Conservation (phyloP, 345 rosid species). For the Salix dunnii region DNA sequence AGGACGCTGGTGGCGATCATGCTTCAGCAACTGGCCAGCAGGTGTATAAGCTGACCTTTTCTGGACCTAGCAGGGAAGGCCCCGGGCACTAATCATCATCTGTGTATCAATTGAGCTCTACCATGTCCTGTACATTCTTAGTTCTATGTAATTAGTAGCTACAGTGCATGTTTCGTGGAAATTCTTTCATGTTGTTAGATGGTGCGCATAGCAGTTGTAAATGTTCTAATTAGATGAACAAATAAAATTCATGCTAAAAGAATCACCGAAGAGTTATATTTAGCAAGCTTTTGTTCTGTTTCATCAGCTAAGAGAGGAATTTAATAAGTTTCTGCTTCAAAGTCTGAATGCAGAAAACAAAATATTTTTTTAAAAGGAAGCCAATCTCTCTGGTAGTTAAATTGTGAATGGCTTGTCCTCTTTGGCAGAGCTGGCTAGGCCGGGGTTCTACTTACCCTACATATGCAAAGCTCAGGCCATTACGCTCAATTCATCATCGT, state of each 20-base stretch:
- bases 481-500: too few relatives aligned
- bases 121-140: background rate
- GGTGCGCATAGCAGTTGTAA: background rate
- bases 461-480: too few relatives aligned
- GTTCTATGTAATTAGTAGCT: background rate
- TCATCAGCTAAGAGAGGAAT: too few relatives aligned
- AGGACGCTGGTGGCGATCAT: background rate
- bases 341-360: too few relatives aligned
- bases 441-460: too few relatives aligned
- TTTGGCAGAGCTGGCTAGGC: too few relatives aligned
- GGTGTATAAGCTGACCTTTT: conserved; percentile 44
- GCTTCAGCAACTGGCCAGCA: conserved; percentile 9
- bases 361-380: too few relatives aligned
- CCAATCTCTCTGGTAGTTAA: too few relatives aligned
- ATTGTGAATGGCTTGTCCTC: too few relatives aligned
- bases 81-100: conserved; percentile 50
- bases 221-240: background rate
- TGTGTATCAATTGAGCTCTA: background rate
- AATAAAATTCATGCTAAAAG: background rate
- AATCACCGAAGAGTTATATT: background rate
- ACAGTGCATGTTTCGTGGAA: conserved; percentile 6
- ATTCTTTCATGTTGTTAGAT: conserved; percentile 21
- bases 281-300: too few relatives aligned
- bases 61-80: conserved; percentile 84
- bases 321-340: too few relatives aligned